Base-by-base conservation (phyloP, 2,329 filamentous ascomycete genomes). In the Aotearoamyces nothofagi region DNA sequence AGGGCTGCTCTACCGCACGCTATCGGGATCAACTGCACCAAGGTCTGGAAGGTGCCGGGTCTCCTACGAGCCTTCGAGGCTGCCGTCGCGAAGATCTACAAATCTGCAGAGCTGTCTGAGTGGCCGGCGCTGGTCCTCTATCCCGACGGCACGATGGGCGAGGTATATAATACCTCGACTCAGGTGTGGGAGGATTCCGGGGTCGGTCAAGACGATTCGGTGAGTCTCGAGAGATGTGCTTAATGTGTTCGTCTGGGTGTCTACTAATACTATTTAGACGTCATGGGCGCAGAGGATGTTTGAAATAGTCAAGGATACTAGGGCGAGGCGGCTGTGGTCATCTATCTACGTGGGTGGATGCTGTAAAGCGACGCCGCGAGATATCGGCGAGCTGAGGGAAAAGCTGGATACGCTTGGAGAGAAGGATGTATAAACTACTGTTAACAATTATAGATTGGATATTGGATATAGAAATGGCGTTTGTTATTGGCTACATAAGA, bases 1-100 rank as follows among this genome's bases (percentile, higher is more conserved):
- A 40, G 32, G 5, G 36, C 33, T 3, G 36, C 32, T 8, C 35
- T 49, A 3, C 73, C 73, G 0, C 73, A 66, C 64, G 73, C 66
- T 0, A 58, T 80, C 14, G 74, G 75, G 2, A 63, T 79, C 42
- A 79, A 79, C 49, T 79, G 74, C 47, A 78, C 64, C 20, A 78
- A 75, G 46, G 61, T 79, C 17, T 57, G 63, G 27, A 72, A 77
- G 45, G 55, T 81, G 16, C 60, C 63, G 2, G 43, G 51, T 1
- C 50, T 78, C 10, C 50, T 81, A 11, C 51, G 48, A 11, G 54
- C 62, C 27, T 75, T 67, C 28, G 68, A 76, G 40, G 54, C 51
- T 3, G 58, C 54, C 6, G 45, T 72, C 10, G 33, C 36, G 7
- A 37, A 33, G n/a, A 29, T 68, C 38, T 32, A 58, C 2, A 29